phyloP scores from a whole-genome alignment of 192 early-diverging fungal genomes.

The Backusella sp. region DNA sequence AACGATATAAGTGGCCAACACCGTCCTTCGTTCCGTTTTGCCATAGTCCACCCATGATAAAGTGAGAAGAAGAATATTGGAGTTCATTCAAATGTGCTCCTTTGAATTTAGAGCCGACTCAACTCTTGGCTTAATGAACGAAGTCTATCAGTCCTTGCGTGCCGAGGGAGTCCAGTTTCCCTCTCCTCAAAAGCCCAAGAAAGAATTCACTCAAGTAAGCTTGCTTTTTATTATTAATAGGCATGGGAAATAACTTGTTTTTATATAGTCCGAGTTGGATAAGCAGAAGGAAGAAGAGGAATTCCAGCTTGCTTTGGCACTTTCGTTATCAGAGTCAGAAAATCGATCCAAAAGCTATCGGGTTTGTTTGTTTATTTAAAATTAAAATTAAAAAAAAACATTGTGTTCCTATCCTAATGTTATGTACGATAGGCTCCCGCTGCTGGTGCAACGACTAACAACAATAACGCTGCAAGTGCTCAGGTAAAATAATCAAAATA shows the following conservation, averaged over 20 bases:
- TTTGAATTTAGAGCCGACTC: conserved; percentile 81
- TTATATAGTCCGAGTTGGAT: conserved; percentile 58
- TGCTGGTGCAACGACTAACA: conserved; percentile 29
- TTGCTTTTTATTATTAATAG: not conserved
- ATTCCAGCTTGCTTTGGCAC: conserved; percentile 85
- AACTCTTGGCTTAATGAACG: conserved; percentile 77
- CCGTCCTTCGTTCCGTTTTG: not conserved
- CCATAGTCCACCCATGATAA: conserved; percentile 67
- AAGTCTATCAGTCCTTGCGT: conserved; percentile 63
- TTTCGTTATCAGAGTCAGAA: conserved; percentile 77
- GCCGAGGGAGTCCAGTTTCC: conserved; percentile 59
- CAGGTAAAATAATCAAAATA: not conserved
- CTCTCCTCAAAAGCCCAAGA: conserved; percentile 80
- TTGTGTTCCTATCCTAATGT: not conserved
- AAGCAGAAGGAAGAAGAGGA: conserved; percentile 96
- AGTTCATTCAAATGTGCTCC: conserved; percentile 90
- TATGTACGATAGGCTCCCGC: conserved; percentile 35
- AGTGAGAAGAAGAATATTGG: conserved; percentile 78
- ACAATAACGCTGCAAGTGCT: conserved; percentile 9
- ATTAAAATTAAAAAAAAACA: not conserved
- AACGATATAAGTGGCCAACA: not conserved
- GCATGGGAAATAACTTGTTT: not conserved
- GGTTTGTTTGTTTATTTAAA: not conserved
- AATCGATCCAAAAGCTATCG: conserved; percentile 22
- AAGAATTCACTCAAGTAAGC: conserved; percentile 57